Evolutionary conservation across 2,329 filamentous ascomycete genomes (phyloP).

Genomic region (Calonectria pseudoreteaudii): DNA sequence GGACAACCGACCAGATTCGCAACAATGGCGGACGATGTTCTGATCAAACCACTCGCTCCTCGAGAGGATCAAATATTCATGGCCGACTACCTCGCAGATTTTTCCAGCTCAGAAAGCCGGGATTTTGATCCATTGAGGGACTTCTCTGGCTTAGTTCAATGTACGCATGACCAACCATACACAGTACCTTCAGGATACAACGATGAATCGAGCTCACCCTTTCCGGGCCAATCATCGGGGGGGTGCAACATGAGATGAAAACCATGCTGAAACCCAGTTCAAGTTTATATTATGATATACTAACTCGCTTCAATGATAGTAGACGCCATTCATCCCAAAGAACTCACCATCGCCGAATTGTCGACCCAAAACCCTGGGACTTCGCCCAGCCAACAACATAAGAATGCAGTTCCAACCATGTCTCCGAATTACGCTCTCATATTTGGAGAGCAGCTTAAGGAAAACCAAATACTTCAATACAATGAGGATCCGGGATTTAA

Average conservation of each 20-base stretch:
- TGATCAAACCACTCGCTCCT: not conserved
- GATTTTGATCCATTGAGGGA: too few relatives aligned
- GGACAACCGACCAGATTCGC: too few relatives aligned
- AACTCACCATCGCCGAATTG: not conserved
- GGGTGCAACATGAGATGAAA: too few relatives aligned
- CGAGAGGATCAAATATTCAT: too few relatives aligned
- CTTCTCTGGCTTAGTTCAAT: not conserved
- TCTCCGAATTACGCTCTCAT: too few relatives aligned
- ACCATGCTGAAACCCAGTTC: fast-evolving
- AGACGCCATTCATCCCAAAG: not conserved
- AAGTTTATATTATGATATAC: not conserved
- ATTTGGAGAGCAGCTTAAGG: too few relatives aligned
- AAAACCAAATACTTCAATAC: too few relatives aligned
- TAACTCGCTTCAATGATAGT: not conserved
- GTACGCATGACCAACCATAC: not conserved
- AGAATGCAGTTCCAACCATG: too few relatives aligned
- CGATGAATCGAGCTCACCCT: not conserved
- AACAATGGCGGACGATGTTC: not conserved
- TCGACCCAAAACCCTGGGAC: not conserved
- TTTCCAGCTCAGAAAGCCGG: too few relatives aligned
- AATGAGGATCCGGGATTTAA: not conserved
- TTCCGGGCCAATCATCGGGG: not conserved
- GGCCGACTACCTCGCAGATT: too few relatives aligned
- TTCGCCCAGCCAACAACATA: too few relatives aligned
- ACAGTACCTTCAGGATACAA: not conserved